Percentiles rank a stretch among this genome's conserved stretches.
Evolutionary conservation across 2,329 filamentous ascomycete genomes (phyloP).

Genomic region (Pezizomycotina sp.): DNA sequence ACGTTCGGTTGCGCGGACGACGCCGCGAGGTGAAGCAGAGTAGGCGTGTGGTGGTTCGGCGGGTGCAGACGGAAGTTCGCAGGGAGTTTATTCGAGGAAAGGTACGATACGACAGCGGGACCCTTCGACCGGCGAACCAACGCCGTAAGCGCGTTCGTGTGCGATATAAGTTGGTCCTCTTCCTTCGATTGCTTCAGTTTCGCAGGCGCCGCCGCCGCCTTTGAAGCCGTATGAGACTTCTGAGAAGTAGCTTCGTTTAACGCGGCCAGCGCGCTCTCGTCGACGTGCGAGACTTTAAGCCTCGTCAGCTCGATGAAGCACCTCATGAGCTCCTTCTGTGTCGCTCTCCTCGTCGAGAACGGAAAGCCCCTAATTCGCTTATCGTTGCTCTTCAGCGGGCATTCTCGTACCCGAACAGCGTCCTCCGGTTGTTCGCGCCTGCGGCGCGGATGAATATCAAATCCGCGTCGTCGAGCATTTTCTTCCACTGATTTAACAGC

Average conservation of each 20-base stretch:
- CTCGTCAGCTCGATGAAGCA: constrained; percentile 87
- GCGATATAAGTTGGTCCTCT: constrained; percentile 63
- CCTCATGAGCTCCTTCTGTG: constrained; percentile 85
- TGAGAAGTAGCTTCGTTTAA: constrained; percentile 27
- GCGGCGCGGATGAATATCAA: constrained; percentile 80
- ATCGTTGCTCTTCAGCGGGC: constrained; percentile 70
- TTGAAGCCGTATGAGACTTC: constrained; percentile 29
- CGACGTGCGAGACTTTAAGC: constrained; percentile 65
- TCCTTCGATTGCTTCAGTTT: constrained; percentile 59
- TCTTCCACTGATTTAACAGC: constrained; percentile 69
- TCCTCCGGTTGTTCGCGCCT: constrained; percentile 68
- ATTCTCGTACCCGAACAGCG: constrained; percentile 79
- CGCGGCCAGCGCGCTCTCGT: constrained; percentile 43
- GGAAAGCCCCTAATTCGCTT: constrained; percentile 70
- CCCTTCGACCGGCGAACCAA: constrained; percentile 80
- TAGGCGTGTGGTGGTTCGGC: constrained; percentile 34
- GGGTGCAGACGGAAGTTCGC: constrained; percentile 62
- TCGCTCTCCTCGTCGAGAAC: constrained; percentile 80
- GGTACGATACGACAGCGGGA: constrained; percentile 68
- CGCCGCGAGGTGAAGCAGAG: constrained; percentile 70
- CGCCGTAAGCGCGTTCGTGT: constrained; percentile 77
- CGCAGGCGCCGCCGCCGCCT: constrained; percentile 33
- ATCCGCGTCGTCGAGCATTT: constrained; percentile 66
- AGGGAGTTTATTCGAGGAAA: constrained; percentile 56
- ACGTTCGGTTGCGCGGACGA: constrained; percentile 62